Base-by-base conservation (phyloP, 2,329 filamentous ascomycete species). In the Blastomyces parvus region DNA sequence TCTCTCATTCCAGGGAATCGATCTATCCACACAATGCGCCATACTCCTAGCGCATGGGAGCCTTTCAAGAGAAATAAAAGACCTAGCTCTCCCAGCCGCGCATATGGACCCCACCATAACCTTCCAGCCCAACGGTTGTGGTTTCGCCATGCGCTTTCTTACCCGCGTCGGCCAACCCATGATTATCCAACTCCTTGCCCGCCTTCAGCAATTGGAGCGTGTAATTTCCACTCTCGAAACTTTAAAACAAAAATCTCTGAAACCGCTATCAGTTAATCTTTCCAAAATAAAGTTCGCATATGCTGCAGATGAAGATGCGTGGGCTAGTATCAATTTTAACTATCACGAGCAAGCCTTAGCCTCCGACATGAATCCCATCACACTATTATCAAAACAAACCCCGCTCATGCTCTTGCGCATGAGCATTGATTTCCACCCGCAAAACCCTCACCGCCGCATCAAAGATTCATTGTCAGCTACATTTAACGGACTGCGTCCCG, bases 401-500 rank as follows among this genome's bases (percentile, higher is more conserved):
- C 50, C 56, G 42, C 36, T 56, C 57, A 25, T 40, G 57, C 5
- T 52, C 19, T 62, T 65, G 60, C 69, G 64, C 13, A 64, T 77
- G 52, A 69, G 69, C 27, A 72, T 78, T 50, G 68, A 66, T 19
- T 76, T 78, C 62, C 69, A 73, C 64, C 64, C 64, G 40, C 66
- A 69, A 30, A 78, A 73, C 59, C 76, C 75, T 53, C 76, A 78
- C 67, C 73, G 75, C 53, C 74, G 76, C 36, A 75, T 78, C 58
- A 74, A 73, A 65, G 73, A 74, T 59, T 67, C 76, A n/a, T 68
- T 78, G 14, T 71, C 73, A 1, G 69, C 72, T 59, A 72, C 69
- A 56, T 66, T 78, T 56, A 78, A 78, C 59, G 67, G 69, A 30
- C 53, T 38, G 30, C 53, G 30, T 11, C 64, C 67, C 36, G 69